Conservation (phyloP, 2,329 filamentous ascomycete genomes). For the Phyllosticta citriasiana region DNA sequence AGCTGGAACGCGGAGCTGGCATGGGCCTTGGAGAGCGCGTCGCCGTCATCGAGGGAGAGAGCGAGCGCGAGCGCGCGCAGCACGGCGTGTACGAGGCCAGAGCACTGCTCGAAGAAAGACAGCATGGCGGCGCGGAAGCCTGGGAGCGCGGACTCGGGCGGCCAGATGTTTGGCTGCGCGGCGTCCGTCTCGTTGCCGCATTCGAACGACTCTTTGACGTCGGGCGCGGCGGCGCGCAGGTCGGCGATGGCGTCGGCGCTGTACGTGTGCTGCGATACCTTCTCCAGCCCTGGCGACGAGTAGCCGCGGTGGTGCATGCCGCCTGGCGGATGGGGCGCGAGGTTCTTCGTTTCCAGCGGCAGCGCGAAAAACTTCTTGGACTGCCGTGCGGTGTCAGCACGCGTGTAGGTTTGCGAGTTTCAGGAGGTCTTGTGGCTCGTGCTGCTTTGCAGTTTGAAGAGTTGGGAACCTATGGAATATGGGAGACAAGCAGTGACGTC, state of each 20-base stretch:
- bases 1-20: constrained; percentile 23
- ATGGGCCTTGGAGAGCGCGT: constrained; percentile 19
- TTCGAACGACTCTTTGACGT: constrained; percentile 27
- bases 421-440: not conserved
- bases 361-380: constrained; percentile 30
- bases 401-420: not conserved
- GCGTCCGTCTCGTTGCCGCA: constrained; percentile 20
- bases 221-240: constrained; percentile 17
- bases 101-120: constrained; percentile 18
- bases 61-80: constrained; percentile 20
- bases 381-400: constrained; percentile 10
- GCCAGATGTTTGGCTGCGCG: constrained; percentile 32
- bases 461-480: not conserved
- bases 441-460: too few relatives aligned
- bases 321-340: constrained; percentile 30
- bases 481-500: not conserved
- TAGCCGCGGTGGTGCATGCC: constrained; percentile 32
- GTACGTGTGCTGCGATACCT: constrained; percentile 24
- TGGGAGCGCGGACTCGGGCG: constrained; percentile 26
- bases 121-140: constrained; percentile 27
- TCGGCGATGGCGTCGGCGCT: constrained; percentile 14
- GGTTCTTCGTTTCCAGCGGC: constrained; percentile 24
- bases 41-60: constrained; percentile 13
- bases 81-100: constrained; percentile 17
- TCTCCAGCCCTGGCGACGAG: constrained; percentile 27